These are phyloP conservation scores for Cladophialophora exuberans DNA, from an alignment of 2,329 filamentous ascomycete genomes.

Conservation along the genomic window DNA sequence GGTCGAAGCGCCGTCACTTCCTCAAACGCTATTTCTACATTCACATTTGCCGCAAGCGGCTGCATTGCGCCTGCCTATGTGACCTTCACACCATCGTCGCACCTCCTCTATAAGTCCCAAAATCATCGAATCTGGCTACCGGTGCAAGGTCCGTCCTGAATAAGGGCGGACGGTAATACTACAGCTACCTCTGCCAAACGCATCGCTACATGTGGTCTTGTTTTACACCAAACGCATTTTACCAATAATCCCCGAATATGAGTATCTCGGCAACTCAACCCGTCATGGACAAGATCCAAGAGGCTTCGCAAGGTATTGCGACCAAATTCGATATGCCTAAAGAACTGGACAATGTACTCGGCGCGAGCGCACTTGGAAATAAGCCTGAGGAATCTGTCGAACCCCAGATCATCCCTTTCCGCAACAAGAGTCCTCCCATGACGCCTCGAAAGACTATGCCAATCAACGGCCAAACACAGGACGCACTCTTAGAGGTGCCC, in stretches of 20 bases:
- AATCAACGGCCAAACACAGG: neutral
- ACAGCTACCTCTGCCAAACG: constrained; percentile 22
- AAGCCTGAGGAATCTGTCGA: constrained; percentile 20
- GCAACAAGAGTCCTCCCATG: constrained; percentile 27
- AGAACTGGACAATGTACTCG: constrained; percentile 18
- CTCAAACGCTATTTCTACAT: constrained; percentile 3
- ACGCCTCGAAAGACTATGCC: constrained; percentile 25
- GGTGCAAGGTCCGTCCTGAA: constrained; percentile 56
- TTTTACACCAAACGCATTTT: neutral
- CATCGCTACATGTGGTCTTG: constrained; percentile 1
- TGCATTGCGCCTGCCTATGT: constrained; percentile 24
- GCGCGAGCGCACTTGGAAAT: constrained; percentile 19
- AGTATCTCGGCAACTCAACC: constrained; percentile 23
- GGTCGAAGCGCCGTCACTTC: constrained; percentile 28
- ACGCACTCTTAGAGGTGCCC: constrained; percentile 5
- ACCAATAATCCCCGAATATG: constrained; percentile 18
- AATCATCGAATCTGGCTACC: constrained; percentile 47
- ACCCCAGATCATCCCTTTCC: constrained; percentile 33
- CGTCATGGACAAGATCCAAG: constrained; percentile 23
- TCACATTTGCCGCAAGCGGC: constrained; percentile 16
- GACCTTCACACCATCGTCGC: constrained; percentile 15
- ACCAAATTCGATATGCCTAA: constrained; percentile 7
- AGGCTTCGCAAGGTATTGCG: neutral
- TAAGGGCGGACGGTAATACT: constrained; percentile 54
- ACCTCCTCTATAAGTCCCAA: constrained; percentile 3